phyloP scores from a whole-genome alignment of 257 asterid genomes.

The Lavandula angustifolia region DNA sequence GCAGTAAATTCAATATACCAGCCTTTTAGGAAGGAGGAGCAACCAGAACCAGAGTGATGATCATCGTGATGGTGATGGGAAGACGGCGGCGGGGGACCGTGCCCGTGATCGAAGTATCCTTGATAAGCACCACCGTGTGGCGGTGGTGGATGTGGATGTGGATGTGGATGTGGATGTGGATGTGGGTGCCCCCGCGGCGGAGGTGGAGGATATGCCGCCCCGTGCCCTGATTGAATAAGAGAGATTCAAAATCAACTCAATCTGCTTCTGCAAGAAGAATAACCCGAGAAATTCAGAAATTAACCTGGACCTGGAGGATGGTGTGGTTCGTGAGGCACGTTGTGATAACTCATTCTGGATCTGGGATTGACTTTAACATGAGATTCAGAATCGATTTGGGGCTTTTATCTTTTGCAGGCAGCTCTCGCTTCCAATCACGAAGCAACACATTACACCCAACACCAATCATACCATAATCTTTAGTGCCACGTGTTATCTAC shows the following conservation, averaged over 20 bases:
- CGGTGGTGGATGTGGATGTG: neutral
- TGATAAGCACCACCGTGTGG: conserved; percentile 45
- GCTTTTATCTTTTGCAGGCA: no score
- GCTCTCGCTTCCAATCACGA: no score
- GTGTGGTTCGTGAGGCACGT: conserved; percentile 33
- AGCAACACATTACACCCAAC: no score
- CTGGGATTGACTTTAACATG: neutral
- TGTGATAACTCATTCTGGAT: conserved; percentile 34
- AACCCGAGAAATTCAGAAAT: neutral
- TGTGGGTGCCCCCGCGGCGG: conserved; percentile 35
- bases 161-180: no score
- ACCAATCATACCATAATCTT: no score
- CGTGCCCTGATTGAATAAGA: conserved; percentile 40
- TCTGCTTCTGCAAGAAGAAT: neutral
- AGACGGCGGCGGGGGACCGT: conserved; percentile 32
- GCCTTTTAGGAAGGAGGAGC: conserved; percentile 53
- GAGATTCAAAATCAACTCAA: neutral
- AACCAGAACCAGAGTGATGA: conserved; percentile 31
- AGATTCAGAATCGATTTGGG: no score
- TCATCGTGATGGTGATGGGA: conserved; percentile 39
- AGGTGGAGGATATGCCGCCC: conserved; percentile 30
- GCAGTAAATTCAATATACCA: conserved; percentile 43
- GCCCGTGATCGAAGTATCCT: conserved; percentile 50
- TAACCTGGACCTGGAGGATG: neutral
- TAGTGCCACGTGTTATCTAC: no score